Base-by-base conservation (phyloP, 768 basidiomycete genomes). In the Floccularia luteovirens region DNA sequence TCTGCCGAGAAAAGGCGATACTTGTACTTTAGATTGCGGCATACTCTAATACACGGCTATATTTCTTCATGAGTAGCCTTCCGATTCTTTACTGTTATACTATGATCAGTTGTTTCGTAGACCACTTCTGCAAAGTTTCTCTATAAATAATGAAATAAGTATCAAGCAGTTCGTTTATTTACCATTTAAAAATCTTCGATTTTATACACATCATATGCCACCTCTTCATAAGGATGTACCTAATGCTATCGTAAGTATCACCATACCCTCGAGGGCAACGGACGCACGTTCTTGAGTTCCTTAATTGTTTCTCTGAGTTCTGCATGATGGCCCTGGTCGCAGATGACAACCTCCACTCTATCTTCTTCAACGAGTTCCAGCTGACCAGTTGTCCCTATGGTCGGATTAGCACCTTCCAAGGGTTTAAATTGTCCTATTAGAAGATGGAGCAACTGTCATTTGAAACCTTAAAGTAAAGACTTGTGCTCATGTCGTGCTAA, bases 221-320 rank as follows among this genome's bases (percentile, higher is more conserved):
- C 70, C 51, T 75, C 70, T 54, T 77, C 75, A 44, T 77, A 76
- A 5, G 74, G 74, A 48, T 75, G 75, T 3, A 67, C 61, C 74
- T 77, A 28, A 31, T 21, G 41, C 17, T 33, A 43, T 22, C 14
- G 7, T 7, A 10, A 37, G 20, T 28, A 31, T 30, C 39, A 28
- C 22, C 36, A 23, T 11, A 35, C 31, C 24, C 14, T 22, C 32
- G 37, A 22, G 16, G 24, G 35, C 13, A 24, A 40, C 22, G 20
- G 22, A 55, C 63, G 43, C 46, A 74, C 75, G 55, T 59, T 58
- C 54, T 74, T 71, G 30, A 76, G 52, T 43, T 67, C 66, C 20
- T 55, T 51, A 24, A 79, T 59, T 23, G 64, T 67, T 16, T 61
- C 52, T 31, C 45, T 55, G 22, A 77, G 42, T 31, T 68, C 57